These are phyloP conservation scores for Xerocomellus dryophilus DNA, from an alignment of 768 basidiomycete species.

Conservation along the genomic window DNA sequence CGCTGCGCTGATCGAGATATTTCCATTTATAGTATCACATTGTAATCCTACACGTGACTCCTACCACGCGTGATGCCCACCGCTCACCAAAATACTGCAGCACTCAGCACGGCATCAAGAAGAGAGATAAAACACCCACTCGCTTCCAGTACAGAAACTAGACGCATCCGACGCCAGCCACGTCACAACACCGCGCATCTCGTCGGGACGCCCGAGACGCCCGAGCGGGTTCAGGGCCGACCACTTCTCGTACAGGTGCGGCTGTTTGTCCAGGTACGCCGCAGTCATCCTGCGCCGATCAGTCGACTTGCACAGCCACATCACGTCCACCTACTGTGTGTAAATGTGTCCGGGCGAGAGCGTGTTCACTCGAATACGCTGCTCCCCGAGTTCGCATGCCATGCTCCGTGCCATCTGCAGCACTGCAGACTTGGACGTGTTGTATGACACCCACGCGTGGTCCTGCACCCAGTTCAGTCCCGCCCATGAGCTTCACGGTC, in stretches of 20 bases:
- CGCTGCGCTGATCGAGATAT: slow-evolving; percentile 36
- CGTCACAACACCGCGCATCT: slow-evolving; percentile 64
- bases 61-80: slow-evolving; percentile 34
- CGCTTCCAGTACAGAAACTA: slow-evolving; percentile 79
- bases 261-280: slow-evolving; percentile 62
- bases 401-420: slow-evolving; percentile 79
- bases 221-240: slow-evolving; percentile 66
- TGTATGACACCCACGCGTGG: slow-evolving; percentile 75
- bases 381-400: slow-evolving; percentile 72
- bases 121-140: slow-evolving; percentile 44
- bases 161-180: slow-evolving; percentile 78
- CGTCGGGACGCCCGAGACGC: slow-evolving; percentile 68
- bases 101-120: not conserved
- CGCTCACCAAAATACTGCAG: slow-evolving; percentile 30
- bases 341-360: slow-evolving; percentile 78
- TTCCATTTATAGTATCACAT: slow-evolving; percentile 21
- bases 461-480: slow-evolving; percentile 41
- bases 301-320: slow-evolving; percentile 4
- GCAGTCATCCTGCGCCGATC: slow-evolving; percentile 61
- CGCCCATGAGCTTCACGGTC: not conserved
- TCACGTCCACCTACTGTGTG: slow-evolving; percentile 44
- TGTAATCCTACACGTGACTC: slow-evolving; percentile 15
- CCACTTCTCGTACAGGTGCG: slow-evolving; percentile 64
- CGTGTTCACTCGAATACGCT: slow-evolving; percentile 69
- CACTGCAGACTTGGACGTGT: slow-evolving; percentile 74